Evolutionary conservation across 2,329 filamentous ascomycete species (phyloP), one percentile per base, ranked within the genome.

Genomic region (Dryadomyces quercus-mongolicae): DNA sequence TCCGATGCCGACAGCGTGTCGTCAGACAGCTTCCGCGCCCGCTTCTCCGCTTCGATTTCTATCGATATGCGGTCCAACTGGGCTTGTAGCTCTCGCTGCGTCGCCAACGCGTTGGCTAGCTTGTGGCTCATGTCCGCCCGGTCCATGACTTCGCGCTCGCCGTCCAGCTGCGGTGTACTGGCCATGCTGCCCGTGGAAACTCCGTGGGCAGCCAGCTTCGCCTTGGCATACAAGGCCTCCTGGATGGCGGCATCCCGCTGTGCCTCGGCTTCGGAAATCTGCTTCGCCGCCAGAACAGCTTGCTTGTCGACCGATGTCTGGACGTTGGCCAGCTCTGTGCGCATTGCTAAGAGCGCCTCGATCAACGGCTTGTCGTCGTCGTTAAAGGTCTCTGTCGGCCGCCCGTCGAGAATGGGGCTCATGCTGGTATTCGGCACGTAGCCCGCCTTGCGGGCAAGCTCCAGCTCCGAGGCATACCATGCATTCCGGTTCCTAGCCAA

Each of bases 381-480:
- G 53, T 86, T 85, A 64, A 98, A 91, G 0, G 84, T 83, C 60
- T 95, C 89, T 2, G 84, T 77, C 0, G 79, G 77, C 57, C 86
- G 82, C 60, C 86, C 83, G 59, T 97, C 92, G 22, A 95, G 73
- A 0, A 82, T 76, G 15, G 88, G 83, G 63, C 81, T 87, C 25
- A 82, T 78, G 1, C 83, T 82, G 2, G 82, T 74, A 58, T 81
- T 89, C 16, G 88, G 80, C 7, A 82, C 77, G 64, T 97, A 98
- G 5, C 93, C 93, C 44, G 88, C 82, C 69, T 95, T 95, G 51
- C 87, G 83, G 7, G 93, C 94, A 59, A 98, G 74, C 55, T 95
- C 89, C 48, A 98, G 75, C 69, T 98, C 93, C 0, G 92, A 96
- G 8, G 90, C 89, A 68, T 95, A 96, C 93, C 93, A 98, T 0